A percentile compares a stretch with the other conserved stretches of the same genome.
Evolutionary conservation across 2,329 filamentous ascomycete genomes (phyloP).

Genomic region (Tympanopsis confertula): DNA sequence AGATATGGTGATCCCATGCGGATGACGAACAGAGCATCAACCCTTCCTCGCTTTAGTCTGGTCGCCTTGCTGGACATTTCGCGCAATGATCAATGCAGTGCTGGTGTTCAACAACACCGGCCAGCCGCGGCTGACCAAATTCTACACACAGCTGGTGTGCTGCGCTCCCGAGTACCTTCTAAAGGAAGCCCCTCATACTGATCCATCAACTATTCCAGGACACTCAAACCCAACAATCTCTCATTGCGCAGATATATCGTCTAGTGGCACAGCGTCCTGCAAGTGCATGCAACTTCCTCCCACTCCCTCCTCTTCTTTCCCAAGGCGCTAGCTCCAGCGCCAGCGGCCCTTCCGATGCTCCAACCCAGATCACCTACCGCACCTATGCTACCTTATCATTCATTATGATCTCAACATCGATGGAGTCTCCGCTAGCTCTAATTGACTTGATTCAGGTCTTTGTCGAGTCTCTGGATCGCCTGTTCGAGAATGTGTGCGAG

Average conservation of each 20-base stretch:
- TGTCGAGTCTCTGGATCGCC: conserved; percentile 82
- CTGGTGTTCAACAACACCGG: conserved; percentile 98
- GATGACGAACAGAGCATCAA: no score
- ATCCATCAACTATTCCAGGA: conserved; percentile 45
- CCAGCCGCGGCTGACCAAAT: conserved; percentile 91
- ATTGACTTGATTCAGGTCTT: conserved; percentile 98
- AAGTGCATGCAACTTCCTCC: conserved; percentile 96
- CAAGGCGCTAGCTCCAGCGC: conserved; percentile 42
- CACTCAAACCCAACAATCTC: conserved; percentile 88
- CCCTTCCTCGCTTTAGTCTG: no score
- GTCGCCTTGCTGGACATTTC: no score
- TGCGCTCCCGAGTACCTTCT: background rate
- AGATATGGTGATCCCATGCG: no score
- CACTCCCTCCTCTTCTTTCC: conserved; percentile 56
- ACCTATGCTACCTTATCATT: conserved; percentile 98
- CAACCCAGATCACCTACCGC: conserved; percentile 91
- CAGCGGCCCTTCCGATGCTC: conserved; percentile 69
- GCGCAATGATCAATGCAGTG: conserved; percentile 89
- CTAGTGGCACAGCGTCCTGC: conserved; percentile 83
- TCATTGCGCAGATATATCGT: conserved; percentile 94
- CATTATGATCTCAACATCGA: conserved; percentile 92
- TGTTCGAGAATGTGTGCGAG: conserved; percentile 98
- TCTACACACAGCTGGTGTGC: conserved; percentile 87
- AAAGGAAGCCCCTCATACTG: background rate
- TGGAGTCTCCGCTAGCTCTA: conserved; percentile 86